A percentile compares a stretch with the other conserved stretches of the same genome.
These are phyloP conservation scores for Tetrapisispora pingtungensis DNA, from an alignment of 805 yeast species.

Conservation along the genomic window DNA sequence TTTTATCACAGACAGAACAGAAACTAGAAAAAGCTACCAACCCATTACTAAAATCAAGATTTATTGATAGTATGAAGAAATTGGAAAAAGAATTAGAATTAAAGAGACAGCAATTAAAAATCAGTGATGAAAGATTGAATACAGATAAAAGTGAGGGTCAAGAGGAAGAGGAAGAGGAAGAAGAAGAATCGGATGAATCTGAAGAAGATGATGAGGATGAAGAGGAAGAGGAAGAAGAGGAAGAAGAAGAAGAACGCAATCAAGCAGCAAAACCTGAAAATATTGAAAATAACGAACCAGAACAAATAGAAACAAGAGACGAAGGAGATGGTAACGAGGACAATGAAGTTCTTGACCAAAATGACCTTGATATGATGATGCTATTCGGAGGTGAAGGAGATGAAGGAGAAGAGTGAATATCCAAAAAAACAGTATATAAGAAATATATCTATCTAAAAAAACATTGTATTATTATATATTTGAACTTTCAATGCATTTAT, in stretches of 20 bases:
- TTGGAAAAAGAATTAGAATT: slow-evolving; percentile 73
- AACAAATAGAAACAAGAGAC: slow-evolving; percentile 16
- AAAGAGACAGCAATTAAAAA: slow-evolving; percentile 57
- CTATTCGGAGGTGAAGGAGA: slow-evolving; percentile 30
- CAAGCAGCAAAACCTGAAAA: slow-evolving; percentile 8
- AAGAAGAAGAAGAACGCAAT: slow-evolving; percentile 24
- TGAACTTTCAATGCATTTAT: no score
- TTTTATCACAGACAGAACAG: slow-evolving; percentile 62
- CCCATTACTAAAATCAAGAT: slow-evolving; percentile 79
- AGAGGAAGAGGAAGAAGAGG: slow-evolving; percentile 27
- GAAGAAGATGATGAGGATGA: slow-evolving; percentile 18
- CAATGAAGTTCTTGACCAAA: slow-evolving; percentile 26
- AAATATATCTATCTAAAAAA: neutral
- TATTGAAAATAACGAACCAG: neutral
- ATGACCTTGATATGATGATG: slow-evolving; percentile 31
- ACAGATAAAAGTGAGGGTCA: slow-evolving; percentile 7
- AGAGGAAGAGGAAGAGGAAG: slow-evolving; percentile 23
- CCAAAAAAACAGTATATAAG: neutral
- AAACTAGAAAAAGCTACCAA: slow-evolving; percentile 67
- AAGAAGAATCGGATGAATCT: slow-evolving; percentile 23
- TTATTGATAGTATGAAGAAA: slow-evolving; percentile 68
- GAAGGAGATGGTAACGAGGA: slow-evolving; percentile 20
- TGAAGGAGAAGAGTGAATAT: slow-evolving; percentile 11
- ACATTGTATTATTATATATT: no score
- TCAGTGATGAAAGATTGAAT: slow-evolving; percentile 24